These are phyloP conservation scores for Leishmania tarentolae DNA, from an alignment of 208 protist species.

Conservation along the genomic window DNA sequence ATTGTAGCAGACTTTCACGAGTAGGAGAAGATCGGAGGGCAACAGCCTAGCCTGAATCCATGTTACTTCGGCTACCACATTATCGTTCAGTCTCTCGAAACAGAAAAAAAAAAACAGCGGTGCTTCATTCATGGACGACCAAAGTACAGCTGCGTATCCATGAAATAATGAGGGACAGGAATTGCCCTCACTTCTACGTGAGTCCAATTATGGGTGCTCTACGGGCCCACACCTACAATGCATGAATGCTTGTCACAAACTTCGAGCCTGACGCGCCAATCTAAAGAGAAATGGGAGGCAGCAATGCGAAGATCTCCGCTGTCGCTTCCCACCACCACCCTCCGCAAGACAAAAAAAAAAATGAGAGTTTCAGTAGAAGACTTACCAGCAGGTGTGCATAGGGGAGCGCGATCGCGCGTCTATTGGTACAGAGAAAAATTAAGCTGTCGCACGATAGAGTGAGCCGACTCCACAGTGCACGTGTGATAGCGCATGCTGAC, in stretches of 20 bases:
- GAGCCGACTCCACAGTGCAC: constrained; percentile 21
- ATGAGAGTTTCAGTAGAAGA: neutral
- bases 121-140: neutral
- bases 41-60: neutral
- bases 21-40: neutral
- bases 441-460: constrained; percentile 22
- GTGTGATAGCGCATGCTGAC: constrained; percentile 21
- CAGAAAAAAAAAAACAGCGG: constrained; percentile 10
- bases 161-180: neutral
- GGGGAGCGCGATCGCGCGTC: neutral
- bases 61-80: neutral
- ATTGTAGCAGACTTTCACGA: neutral
- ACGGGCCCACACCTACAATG: neutral
- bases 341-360: neutral
- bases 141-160: constrained; percentile 5
- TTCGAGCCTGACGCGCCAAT: neutral
- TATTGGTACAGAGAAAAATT: constrained; percentile 36
- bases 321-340: neutral
- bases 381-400: neutral
- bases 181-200: neutral
- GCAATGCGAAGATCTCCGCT: neutral
- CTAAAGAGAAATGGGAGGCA: neutral
- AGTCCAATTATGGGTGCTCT: neutral
- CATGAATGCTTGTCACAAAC: neutral
- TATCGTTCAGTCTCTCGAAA: neutral